Percentiles rank a stretch among this genome's conserved stretches.
These are phyloP conservation scores for Inga oerstediana DNA, from an alignment of 306 rosid species.

Conservation along the genomic window DNA sequence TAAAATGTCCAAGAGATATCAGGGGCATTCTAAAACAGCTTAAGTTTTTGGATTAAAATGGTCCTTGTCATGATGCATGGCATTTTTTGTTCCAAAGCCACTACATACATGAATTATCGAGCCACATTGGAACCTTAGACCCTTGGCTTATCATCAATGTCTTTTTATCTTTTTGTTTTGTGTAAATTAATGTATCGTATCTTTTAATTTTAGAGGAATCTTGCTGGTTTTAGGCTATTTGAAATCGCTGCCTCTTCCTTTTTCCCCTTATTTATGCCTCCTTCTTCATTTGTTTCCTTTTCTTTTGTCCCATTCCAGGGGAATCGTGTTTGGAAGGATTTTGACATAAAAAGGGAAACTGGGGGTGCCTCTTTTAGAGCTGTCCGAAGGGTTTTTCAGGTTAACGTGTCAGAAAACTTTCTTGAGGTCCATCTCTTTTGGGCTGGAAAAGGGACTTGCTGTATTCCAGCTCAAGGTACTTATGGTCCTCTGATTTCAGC, in stretches of 20 bases:
- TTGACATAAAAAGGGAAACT: constrained; percentile 70
- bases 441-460: no score
- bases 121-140: no score
- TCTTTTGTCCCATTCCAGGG: constrained; percentile 45
- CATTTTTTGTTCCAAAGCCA: neutral
- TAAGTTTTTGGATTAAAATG: neutral
- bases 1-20: neutral
- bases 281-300: neutral
- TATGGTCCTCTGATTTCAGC: no score
- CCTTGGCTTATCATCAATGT: neutral
- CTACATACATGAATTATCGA: neutral
- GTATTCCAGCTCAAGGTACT: no score
- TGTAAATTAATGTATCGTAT: neutral
- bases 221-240: neutral
- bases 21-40: neutral
- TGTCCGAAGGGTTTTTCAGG: constrained; percentile 38
- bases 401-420: constrained; percentile 60
- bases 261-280: neutral
- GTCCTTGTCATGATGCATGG: neutral
- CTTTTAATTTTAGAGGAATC: neutral
- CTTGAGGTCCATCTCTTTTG: constrained; percentile 39
- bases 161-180: neutral
- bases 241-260: neutral
- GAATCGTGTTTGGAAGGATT: constrained; percentile 55
- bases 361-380: constrained; percentile 53